Evolutionary conservation across 2,329 filamentous ascomycete genomes (phyloP).

Genomic region (Tolypocladium ovalisporum): DNA sequence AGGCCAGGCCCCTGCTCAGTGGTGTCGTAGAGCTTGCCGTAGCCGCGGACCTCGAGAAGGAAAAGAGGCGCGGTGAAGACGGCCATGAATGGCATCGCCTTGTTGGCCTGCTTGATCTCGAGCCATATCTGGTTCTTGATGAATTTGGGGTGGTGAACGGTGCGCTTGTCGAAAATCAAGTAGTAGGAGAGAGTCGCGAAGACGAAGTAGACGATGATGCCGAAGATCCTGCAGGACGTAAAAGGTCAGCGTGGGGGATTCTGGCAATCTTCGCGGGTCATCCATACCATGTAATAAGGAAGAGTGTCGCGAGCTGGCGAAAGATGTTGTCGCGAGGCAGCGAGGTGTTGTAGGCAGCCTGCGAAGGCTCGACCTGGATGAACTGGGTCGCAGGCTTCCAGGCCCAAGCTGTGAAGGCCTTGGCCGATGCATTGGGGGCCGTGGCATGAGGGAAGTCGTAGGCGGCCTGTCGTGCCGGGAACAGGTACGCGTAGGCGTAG

Average conservation of each 20-base stretch:
- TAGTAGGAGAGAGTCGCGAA: constrained; percentile 75
- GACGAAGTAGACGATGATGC: constrained; percentile 72
- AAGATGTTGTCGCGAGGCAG: constrained; percentile 68
- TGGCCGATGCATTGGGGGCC: constrained; percentile 42
- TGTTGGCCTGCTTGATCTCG: constrained; percentile 73
- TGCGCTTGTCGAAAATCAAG: constrained; percentile 86
- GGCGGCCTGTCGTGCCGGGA: constrained; percentile 48
- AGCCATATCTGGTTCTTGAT: constrained; percentile 84
- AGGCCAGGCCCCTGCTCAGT: constrained; percentile 61
- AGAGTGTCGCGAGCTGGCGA: constrained; percentile 66
- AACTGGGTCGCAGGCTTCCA: constrained; percentile 66
- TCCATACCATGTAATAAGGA: constrained; percentile 71
- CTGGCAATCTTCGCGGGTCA: neutral
- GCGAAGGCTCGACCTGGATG: constrained; percentile 56
- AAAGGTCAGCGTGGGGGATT: constrained; percentile 1
- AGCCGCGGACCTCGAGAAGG: constrained; percentile 71
- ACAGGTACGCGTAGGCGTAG: constrained; percentile 58
- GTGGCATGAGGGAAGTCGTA: constrained; percentile 39
- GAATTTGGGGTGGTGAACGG: constrained; percentile 83
- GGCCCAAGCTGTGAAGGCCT: constrained; percentile 48
- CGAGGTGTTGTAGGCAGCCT: constrained; percentile 69
- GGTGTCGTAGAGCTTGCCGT: constrained; percentile 80
- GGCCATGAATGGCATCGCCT: constrained; percentile 72
- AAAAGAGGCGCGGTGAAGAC: constrained; percentile 73
- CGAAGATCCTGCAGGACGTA: constrained; percentile 58